A percentile compares a stretch with the other conserved stretches of the same genome.
phyloP scores from a whole-genome alignment of 495 filamentous ascomycete species.

The Melanomma pulvis-pyrius region DNA sequence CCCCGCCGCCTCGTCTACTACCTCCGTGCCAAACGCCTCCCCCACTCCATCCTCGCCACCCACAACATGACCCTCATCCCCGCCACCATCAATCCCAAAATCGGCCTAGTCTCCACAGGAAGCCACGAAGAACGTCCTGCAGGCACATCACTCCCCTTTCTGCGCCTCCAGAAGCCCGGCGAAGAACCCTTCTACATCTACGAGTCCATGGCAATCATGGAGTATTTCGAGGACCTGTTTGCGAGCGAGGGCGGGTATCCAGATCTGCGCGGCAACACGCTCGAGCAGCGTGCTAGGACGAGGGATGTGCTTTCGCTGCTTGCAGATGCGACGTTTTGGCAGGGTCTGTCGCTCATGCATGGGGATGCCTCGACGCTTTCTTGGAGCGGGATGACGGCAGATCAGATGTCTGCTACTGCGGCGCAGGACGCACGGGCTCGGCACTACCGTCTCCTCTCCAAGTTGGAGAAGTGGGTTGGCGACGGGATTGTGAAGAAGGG shows the following conservation, averaged over 20 bases:
- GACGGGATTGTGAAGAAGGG: not conserved
- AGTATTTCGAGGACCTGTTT: conserved; percentile 21
- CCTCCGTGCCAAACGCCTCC: conserved; percentile 13
- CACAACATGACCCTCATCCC: conserved; percentile 19
- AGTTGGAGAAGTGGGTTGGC: conserved; percentile 8
- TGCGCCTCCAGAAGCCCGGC: conserved; percentile 8
- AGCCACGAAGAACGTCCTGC: conserved; percentile 3
- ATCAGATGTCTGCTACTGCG: not conserved
- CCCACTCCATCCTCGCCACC: conserved; percentile 1
- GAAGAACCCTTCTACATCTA: not conserved
- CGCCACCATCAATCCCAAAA: not conserved
- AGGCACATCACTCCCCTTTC: not conserved
- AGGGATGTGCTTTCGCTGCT: conserved; percentile 9
- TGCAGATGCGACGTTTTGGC: not conserved
- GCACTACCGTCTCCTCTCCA: not conserved
- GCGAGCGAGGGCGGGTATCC: not conserved
- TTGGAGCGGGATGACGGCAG: conserved; percentile 7
- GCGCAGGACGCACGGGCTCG: not conserved
- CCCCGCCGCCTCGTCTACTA: conserved; percentile 25
- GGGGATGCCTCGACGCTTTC: not conserved
- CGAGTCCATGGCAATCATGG: conserved; percentile 19
- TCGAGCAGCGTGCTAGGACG: conserved; percentile 16
- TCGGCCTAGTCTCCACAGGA: not conserved
- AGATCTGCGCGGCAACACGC: conserved; percentile 5
- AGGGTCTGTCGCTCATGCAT: not conserved